phyloP scores from a whole-genome alignment of 148 eudicot genomes.

The Rhododendron simsii region DNA sequence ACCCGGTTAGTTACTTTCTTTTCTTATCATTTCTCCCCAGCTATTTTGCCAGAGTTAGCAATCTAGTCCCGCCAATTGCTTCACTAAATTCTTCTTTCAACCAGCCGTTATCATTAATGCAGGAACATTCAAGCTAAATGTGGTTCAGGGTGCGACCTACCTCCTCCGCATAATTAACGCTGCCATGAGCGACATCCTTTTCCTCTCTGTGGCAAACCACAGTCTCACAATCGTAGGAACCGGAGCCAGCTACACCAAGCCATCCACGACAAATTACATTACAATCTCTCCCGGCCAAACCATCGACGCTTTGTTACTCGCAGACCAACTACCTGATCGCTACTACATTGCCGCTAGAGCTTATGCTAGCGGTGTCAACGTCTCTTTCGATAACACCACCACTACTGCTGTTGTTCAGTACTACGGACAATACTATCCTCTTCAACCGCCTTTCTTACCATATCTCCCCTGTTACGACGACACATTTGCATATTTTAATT shows the following conservation, averaged over 20 bases:
- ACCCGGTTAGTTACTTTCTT: not conserved
- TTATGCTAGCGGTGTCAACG: not conserved
- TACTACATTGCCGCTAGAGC: conserved; percentile 20
- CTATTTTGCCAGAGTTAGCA: too few relatives aligned
- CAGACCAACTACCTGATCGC: not conserved
- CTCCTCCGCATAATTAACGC: conserved; percentile 24
- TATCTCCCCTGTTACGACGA: conserved; percentile 16
- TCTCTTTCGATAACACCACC: conserved; percentile 18
- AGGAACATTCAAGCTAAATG: conserved; percentile 20
- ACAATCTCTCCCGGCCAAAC: conserved; percentile 25
- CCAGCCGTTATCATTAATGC: not conserved
- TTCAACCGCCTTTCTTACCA: conserved; percentile 14
- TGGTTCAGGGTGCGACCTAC: conserved; percentile 12
- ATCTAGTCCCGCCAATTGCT: too few relatives aligned
- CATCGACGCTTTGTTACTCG: conserved; percentile 12
- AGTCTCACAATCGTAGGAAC: conserved; percentile 18
- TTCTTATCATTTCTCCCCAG: not conserved
- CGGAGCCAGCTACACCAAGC: conserved; percentile 24
- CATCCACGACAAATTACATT: conserved; percentile 5
- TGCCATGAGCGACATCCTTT: conserved; percentile 22
- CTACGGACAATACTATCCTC: not conserved
- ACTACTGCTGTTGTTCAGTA: conserved; percentile 26
- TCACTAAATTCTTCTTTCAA: too few relatives aligned
- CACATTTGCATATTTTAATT: not conserved
- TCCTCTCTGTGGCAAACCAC: conserved; percentile 25